Percentiles rank a stretch among this genome's conserved stretches.
phyloP scores from a whole-genome alignment of 768 basidiomycete genomes.

The Lactarius indigo region DNA sequence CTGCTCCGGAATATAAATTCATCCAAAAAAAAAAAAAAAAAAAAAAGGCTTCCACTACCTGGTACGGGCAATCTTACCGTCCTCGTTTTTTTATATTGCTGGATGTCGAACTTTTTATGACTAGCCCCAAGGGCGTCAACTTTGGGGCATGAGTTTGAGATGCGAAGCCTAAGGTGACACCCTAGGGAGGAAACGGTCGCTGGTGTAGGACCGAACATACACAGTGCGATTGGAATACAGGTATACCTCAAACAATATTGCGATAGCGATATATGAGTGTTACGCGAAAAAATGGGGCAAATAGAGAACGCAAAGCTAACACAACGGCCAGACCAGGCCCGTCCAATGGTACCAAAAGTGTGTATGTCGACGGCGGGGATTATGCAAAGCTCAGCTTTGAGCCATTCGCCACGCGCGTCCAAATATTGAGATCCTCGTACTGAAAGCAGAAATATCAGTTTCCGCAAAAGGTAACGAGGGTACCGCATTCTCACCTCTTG shows the following conservation, averaged over 20 bases:
- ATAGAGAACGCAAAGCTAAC: constrained; percentile 4
- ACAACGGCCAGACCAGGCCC: constrained; percentile 1
- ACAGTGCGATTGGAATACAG: constrained; percentile 5
- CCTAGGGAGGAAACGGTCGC: too few relatives aligned
- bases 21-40: too few relatives aligned
- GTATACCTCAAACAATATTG: constrained; percentile 14
- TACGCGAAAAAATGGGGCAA: constrained; percentile 6
- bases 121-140: too few relatives aligned
- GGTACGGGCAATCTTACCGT: too few relatives aligned
- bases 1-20: too few relatives aligned
- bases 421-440: constrained; percentile 86
- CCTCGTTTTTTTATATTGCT: too few relatives aligned
- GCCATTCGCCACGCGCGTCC: constrained; percentile 78
- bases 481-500: constrained; percentile 51
- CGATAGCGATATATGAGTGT: constrained; percentile 15
- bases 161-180: too few relatives aligned
- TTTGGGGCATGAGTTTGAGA: too few relatives aligned
- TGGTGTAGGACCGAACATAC: neutral
- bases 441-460: constrained; percentile 32
- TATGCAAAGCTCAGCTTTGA: constrained; percentile 67
- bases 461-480: constrained; percentile 12
- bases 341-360: constrained; percentile 28
- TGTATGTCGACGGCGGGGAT: neutral
- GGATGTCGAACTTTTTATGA: too few relatives aligned
- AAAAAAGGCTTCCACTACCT: too few relatives aligned